These are phyloP conservation scores for Claviceps paspali DNA, from an alignment of 2,329 filamentous ascomycete species.

Conservation along the genomic window DNA sequence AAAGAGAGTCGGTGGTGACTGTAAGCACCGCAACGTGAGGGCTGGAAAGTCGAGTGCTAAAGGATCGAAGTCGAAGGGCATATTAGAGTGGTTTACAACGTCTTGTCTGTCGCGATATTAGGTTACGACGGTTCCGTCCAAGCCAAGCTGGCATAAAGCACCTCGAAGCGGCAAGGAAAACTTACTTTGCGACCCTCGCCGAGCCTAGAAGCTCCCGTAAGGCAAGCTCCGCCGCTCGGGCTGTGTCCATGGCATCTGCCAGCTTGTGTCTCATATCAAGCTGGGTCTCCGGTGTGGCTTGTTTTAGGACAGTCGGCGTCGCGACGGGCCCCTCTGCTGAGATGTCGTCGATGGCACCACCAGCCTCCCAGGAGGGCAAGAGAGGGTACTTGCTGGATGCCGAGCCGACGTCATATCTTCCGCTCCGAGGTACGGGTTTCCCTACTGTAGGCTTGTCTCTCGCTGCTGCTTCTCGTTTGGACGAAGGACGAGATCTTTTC, in stretches of 20 bases:
- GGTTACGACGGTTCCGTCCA: no score
- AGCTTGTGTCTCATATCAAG: constrained; percentile 48
- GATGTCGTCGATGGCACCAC: constrained; percentile 65
- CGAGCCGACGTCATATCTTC: constrained; percentile 27
- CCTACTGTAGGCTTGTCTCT: constrained; percentile 25
- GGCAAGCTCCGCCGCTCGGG: constrained; percentile 69
- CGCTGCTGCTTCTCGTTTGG: constrained; percentile 23
- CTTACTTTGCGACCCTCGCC: constrained; percentile 69
- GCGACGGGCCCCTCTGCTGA: constrained; percentile 25
- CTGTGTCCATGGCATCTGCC: constrained; percentile 61
- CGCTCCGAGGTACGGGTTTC: constrained; percentile 26
- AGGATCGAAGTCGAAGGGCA: constrained; percentile 68
- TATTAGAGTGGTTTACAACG: constrained; percentile 36
- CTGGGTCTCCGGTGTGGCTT: constrained; percentile 41
- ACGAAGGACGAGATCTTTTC: constrained; percentile 29
- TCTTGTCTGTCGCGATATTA: constrained; percentile 28
- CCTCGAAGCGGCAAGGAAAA: constrained; percentile 12
- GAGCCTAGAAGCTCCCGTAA: constrained; percentile 70
- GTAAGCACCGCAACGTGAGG: constrained; percentile 66
- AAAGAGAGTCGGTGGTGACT: constrained; percentile 68
- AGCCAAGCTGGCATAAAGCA: not conserved
- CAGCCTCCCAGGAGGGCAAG: constrained; percentile 57
- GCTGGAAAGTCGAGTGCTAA: constrained; percentile 74
- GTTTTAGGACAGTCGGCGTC: constrained; percentile 32
- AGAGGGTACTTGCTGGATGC: constrained; percentile 38